Percentiles rank a stretch among this genome's conserved stretches.
These are phyloP conservation scores for Scheffersomyces titani DNA, from an alignment of 1,139 yeast genomes.

Conservation along the genomic window DNA sequence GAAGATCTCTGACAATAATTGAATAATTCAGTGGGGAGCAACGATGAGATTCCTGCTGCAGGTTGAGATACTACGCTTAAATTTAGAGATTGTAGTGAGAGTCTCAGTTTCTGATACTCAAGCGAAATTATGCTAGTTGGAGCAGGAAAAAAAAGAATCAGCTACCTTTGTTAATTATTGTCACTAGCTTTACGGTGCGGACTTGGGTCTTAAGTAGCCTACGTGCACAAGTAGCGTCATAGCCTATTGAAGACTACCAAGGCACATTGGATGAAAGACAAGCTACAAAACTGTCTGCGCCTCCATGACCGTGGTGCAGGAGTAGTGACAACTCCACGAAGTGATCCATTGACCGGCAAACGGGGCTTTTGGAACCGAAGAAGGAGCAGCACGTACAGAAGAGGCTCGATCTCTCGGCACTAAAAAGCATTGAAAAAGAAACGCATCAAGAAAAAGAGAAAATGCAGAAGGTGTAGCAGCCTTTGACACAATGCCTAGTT, in stretches of 20 bases:
- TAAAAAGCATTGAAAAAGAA: background rate
- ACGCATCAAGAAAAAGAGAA: background rate
- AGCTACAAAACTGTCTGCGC: background rate
- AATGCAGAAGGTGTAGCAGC: background rate
- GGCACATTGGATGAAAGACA: background rate
- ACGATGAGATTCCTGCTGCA: background rate
- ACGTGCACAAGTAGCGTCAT: background rate
- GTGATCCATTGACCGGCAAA: background rate
- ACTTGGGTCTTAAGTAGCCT: background rate
- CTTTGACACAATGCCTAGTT: background rate
- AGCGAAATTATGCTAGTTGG: background rate
- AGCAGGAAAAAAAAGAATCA: background rate
- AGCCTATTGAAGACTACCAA: background rate
- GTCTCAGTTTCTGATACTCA: background rate
- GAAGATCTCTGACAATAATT: background rate
- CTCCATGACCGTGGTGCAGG: background rate
- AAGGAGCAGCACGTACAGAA: background rate
- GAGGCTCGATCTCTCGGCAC: no score
- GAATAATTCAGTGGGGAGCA: background rate
- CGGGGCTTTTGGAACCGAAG: background rate
- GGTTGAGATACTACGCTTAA: background rate
- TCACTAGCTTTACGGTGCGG: background rate
- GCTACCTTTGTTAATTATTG: background rate
- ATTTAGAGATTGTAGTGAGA: no score
- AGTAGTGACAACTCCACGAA: background rate